These are phyloP conservation scores for Tylopilus vinaceipallidus DNA, from an alignment of 768 basidiomycete species.

Conservation along the genomic window DNA sequence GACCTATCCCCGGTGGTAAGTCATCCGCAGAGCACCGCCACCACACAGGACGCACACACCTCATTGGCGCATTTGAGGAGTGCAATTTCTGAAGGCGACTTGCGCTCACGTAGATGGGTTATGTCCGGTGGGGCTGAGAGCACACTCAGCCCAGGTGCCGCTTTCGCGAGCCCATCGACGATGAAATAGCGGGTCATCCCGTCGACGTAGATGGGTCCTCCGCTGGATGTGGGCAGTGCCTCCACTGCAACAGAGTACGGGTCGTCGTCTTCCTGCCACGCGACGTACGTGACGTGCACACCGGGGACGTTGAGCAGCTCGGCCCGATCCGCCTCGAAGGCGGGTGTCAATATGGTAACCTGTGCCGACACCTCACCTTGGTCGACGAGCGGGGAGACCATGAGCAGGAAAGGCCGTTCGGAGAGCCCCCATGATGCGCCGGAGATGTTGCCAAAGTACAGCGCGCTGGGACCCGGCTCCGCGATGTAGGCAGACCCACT, in stretches of 20 bases:
- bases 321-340: constrained; percentile 75
- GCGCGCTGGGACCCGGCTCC: constrained; percentile 72
- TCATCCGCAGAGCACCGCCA: neutral
- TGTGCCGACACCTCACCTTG: constrained; percentile 36
- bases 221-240: constrained; percentile 23
- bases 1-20: constrained; percentile 46
- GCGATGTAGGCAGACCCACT: constrained; percentile 71
- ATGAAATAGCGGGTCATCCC: constrained; percentile 61
- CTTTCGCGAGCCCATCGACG: constrained; percentile 56
- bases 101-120: constrained; percentile 66
- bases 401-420: constrained; percentile 74
- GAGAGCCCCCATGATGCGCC: constrained; percentile 62
- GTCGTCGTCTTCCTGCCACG: constrained; percentile 67
- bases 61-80: constrained; percentile 79
- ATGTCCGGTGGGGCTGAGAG: constrained; percentile 54
- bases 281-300: constrained; percentile 43
- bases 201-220: constrained; percentile 55
- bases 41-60: constrained; percentile 38
- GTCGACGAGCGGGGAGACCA: constrained; percentile 46
- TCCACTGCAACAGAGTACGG: constrained; percentile 56
- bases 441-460: constrained; percentile 75
- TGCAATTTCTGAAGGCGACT: constrained; percentile 66
- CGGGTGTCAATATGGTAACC: constrained; percentile 67
- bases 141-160: constrained; percentile 39
- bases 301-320: constrained; percentile 54